These are phyloP conservation scores for Keithomyces neogunnii DNA, from an alignment of 2,329 filamentous ascomycete genomes.

Conservation along the genomic window DNA sequence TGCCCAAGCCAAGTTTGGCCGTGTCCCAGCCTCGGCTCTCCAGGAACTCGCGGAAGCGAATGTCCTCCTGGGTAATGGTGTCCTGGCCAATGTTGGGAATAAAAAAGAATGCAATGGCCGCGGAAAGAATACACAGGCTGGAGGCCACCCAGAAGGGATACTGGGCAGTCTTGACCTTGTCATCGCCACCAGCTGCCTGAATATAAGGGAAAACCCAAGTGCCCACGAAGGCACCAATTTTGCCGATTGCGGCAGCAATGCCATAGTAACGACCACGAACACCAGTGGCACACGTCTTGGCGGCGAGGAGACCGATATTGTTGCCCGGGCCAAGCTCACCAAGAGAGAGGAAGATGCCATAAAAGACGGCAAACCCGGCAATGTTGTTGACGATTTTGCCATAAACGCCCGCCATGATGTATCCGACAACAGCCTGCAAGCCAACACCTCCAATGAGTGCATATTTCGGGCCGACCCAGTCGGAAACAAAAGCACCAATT, in stretches of 20 bases:
- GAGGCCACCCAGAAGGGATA: constrained; percentile 88
- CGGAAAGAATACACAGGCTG: constrained; percentile 67
- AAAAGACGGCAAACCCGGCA: constrained; percentile 26
- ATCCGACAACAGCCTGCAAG: constrained; percentile 70
- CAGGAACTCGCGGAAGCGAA: constrained; percentile 66
- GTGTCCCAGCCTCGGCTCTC: constrained; percentile 70
- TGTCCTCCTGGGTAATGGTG: constrained; percentile 73
- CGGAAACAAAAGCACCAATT: constrained; percentile 66
- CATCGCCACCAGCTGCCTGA: constrained; percentile 38
- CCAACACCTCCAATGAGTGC: constrained; percentile 64
- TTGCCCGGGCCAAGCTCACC: constrained; percentile 69
- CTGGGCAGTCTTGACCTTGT: constrained; percentile 55
- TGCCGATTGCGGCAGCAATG: constrained; percentile 64
- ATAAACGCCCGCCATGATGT: constrained; percentile 82
- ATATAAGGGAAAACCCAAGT: constrained; percentile 64
- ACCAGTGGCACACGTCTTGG: constrained; percentile 81
- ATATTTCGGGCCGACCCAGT: constrained; percentile 70
- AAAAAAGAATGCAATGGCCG: constrained; percentile 47
- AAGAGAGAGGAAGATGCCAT: constrained; percentile 28
- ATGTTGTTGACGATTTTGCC: constrained; percentile 50
- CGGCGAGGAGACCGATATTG: constrained; percentile 81
- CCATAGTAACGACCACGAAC: constrained; percentile 69
- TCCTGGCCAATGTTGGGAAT: constrained; percentile 77
- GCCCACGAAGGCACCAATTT: constrained; percentile 77
- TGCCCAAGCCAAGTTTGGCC: constrained; percentile 33